These are phyloP conservation scores for Craspedostauros australis DNA, from an alignment of 108 stramenopile species.

Conservation along the genomic window DNA sequence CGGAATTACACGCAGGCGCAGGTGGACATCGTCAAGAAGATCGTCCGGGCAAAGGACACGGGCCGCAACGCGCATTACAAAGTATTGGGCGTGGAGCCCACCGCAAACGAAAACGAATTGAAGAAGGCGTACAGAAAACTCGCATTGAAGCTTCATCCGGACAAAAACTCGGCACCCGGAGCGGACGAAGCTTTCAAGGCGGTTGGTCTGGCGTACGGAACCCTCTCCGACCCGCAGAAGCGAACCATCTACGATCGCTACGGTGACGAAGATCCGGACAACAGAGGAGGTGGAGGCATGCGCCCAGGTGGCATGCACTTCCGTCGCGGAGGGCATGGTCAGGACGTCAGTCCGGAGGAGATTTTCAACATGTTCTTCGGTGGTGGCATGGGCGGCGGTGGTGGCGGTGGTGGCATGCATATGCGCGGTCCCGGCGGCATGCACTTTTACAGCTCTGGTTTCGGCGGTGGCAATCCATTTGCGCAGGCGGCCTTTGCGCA, in stretches of 20 bases:
- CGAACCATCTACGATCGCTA: constrained; percentile 82
- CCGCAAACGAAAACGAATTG: constrained; percentile 62
- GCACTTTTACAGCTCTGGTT: constrained; percentile 32
- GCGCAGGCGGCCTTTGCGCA: constrained; percentile 16
- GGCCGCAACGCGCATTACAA: constrained; percentile 87
- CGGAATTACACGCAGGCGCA: constrained; percentile 78
- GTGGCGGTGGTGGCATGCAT: constrained; percentile 38
- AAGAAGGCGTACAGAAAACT: constrained; percentile 90
- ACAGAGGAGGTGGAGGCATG: constrained; percentile 66
- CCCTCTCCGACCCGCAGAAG: constrained; percentile 81
- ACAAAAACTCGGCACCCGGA: constrained; percentile 86
- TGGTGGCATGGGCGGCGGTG: constrained; percentile 69
- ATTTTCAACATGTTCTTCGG: constrained; percentile 98
- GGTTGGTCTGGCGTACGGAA: constrained; percentile 84
- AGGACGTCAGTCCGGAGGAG: constrained; percentile 86
- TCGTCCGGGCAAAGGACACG: constrained; percentile 61
- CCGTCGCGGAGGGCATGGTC: constrained; percentile 35
- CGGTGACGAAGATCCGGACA: constrained; percentile 90
- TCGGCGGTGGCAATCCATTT: constrained; percentile 29
- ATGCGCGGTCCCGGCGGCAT: constrained; percentile 45
- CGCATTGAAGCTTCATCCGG: constrained; percentile 87
- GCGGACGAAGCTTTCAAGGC: constrained; percentile 96
- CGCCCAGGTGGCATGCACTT: constrained; percentile 24
- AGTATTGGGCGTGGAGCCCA: constrained; percentile 54
- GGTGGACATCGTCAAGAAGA: constrained; percentile 50